Conservation (phyloP, 192 early-diverging fungal species). For the Cladochytrium replicatum region DNA sequence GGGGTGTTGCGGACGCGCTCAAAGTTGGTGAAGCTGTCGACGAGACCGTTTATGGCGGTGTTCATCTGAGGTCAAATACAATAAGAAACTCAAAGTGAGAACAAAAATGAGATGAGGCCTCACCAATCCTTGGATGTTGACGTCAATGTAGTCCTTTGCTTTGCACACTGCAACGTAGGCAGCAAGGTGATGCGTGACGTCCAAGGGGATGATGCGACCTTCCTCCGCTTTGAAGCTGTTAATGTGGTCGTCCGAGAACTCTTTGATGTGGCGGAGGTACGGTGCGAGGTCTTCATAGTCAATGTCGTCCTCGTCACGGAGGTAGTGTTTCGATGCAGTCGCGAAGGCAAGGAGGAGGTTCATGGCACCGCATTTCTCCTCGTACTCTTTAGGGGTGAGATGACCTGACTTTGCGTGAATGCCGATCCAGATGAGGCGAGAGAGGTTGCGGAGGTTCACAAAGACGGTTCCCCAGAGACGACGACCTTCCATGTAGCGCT, state of each 20-base stretch:
- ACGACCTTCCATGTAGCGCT: constrained; percentile 77
- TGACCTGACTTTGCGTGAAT: constrained; percentile 12
- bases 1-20: constrained; percentile 81
- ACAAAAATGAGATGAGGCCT: not conserved
- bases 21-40: constrained; percentile 53
- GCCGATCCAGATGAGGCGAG: constrained; percentile 67
- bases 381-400: constrained; percentile 30
- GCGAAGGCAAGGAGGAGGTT: constrained; percentile 71
- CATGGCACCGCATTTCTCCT: constrained; percentile 59
- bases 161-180: constrained; percentile 13
- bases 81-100: not conserved
- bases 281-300: constrained; percentile 61
- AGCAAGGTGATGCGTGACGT: constrained; percentile 27
- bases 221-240: constrained; percentile 1
- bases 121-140: constrained; percentile 14
- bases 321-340: constrained; percentile 71
- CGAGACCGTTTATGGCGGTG: constrained; percentile 35
- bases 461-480: constrained; percentile 66
- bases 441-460: constrained; percentile 60
- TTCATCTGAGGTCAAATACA: constrained; percentile 32
- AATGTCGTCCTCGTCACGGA: constrained; percentile 63
- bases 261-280: constrained; percentile 50
- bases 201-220: constrained; percentile 20
- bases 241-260: constrained; percentile 37
- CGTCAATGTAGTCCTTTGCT: constrained; percentile 12